Evolutionary conservation across 495 filamentous ascomycete genomes (phyloP).

Genomic region (Margaritispora aquatica): DNA sequence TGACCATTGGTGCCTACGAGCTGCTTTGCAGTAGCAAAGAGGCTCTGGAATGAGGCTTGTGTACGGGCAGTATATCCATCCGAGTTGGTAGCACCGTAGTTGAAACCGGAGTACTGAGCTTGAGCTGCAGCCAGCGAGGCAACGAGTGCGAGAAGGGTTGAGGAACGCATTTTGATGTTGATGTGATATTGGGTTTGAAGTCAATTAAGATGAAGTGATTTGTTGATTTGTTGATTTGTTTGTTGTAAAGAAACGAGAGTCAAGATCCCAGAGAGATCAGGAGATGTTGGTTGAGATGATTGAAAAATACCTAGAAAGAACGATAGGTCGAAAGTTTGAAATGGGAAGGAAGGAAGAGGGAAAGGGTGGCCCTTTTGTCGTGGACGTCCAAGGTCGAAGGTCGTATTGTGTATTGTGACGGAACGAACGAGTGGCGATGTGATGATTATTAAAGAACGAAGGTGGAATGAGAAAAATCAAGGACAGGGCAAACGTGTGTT

Average conservation of each 20-base stretch:
- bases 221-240: not conserved
- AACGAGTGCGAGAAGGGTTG: conserved; percentile 20
- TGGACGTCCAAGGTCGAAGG: too few species aligned
- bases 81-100: conserved; percentile 62
- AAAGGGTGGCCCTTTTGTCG: too few species aligned
- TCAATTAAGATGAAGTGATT: not conserved
- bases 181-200: not conserved
- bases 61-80: conserved; percentile 51
- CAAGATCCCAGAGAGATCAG: not conserved
- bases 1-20: conserved; percentile 58
- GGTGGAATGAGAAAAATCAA: too few species aligned
- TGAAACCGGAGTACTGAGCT: conserved; percentile 64
- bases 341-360: not conserved
- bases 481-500: too few species aligned
- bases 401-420: too few species aligned
- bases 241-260: not conserved
- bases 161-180: conserved; percentile 22
- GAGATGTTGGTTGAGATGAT: not conserved
- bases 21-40: conserved; percentile 64
- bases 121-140: conserved; percentile 16
- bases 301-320: not conserved
- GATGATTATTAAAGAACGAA: too few species aligned
- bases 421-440: too few species aligned
- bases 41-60: conserved; percentile 59
- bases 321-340: not conserved